phyloP scores from a whole-genome alignment of 805 yeast species.

The Jamesozyma lodderae region DNA sequence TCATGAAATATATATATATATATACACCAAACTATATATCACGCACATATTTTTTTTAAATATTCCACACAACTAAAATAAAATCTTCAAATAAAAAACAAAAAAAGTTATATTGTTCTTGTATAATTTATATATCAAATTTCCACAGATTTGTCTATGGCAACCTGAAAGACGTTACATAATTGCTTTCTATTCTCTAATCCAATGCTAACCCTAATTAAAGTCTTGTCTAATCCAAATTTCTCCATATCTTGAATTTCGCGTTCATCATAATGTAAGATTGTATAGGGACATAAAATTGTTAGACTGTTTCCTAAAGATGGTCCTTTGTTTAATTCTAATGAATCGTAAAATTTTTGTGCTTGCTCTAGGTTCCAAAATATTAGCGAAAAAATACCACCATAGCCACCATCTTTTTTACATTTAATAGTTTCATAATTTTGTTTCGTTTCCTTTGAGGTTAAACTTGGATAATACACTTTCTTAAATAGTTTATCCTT shows the following conservation, averaged over 20 bases:
- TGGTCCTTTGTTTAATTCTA: constrained; percentile 57
- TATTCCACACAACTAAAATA: too few relatives aligned
- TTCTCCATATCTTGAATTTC: constrained; percentile 71
- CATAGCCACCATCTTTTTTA: constrained; percentile 73
- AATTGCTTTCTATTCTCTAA: constrained; percentile 63
- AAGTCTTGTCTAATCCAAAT: constrained; percentile 74
- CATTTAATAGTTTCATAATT: constrained; percentile 62
- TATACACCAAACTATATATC: too few relatives aligned
- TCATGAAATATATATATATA: too few relatives aligned
- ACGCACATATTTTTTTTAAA: too few relatives aligned
- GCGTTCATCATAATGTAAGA: constrained; percentile 42
- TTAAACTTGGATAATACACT: constrained; percentile 62
- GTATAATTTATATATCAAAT: too few relatives aligned
- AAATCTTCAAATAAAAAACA: too few relatives aligned
- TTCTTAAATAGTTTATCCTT: constrained; percentile 42
- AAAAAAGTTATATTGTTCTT: too few relatives aligned
- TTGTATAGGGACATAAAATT: constrained; percentile 80
- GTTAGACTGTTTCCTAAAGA: constrained; percentile 79
- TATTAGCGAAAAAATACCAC: constrained; percentile 71
- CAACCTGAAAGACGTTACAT: constrained; percentile 39
- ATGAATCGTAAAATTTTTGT: constrained; percentile 58
- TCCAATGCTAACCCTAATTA: constrained; percentile 79
- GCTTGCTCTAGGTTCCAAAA: constrained; percentile 61
- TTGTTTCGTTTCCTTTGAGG: constrained; percentile 37
- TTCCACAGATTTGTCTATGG: constrained; percentile 34